These are phyloP conservation scores for Ensete ventricosum DNA, from an alignment of 176 grass and related monocot species.

Conservation along the genomic window DNA sequence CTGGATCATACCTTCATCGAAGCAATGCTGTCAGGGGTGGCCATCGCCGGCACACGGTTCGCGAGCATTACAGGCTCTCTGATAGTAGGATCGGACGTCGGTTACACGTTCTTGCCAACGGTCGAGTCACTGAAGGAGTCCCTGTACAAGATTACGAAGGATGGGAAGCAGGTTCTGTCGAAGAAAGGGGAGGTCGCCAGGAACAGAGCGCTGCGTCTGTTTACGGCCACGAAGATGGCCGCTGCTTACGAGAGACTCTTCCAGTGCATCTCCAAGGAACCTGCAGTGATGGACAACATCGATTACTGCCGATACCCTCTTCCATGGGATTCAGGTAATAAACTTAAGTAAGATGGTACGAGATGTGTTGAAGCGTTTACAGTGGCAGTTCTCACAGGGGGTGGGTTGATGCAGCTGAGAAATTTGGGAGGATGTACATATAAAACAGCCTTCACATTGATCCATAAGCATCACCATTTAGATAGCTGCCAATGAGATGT, in stretches of 20 bases:
- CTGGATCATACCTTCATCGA: conserved; percentile 47
- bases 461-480: too few species aligned
- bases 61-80: conserved; percentile 44
- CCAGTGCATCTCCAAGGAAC: conserved; percentile 25
- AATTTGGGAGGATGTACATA: too few species aligned
- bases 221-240: conserved; percentile 39
- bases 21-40: conserved; percentile 38
- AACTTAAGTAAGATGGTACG: not conserved
- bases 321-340: not conserved
- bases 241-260: conserved; percentile 48
- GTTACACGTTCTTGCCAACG: conserved; percentile 34
- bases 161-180: conserved; percentile 22
- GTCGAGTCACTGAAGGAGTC: conserved; percentile 31
- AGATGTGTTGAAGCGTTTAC: too few species aligned
- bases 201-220: conserved; percentile 27
- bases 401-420: too few species aligned
- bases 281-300: not conserved
- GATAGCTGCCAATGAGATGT: too few species aligned
- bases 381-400: too few species aligned
- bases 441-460: too few species aligned
- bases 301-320: conserved; percentile 33
- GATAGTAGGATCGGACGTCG: conserved; percentile 29
- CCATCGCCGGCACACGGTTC: conserved; percentile 32
- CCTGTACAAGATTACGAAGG: conserved; percentile 23
- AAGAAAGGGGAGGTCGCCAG: conserved; percentile 32